Conservation (phyloP, 768 basidiomycete species). For the Melanogaster broomeanus region DNA sequence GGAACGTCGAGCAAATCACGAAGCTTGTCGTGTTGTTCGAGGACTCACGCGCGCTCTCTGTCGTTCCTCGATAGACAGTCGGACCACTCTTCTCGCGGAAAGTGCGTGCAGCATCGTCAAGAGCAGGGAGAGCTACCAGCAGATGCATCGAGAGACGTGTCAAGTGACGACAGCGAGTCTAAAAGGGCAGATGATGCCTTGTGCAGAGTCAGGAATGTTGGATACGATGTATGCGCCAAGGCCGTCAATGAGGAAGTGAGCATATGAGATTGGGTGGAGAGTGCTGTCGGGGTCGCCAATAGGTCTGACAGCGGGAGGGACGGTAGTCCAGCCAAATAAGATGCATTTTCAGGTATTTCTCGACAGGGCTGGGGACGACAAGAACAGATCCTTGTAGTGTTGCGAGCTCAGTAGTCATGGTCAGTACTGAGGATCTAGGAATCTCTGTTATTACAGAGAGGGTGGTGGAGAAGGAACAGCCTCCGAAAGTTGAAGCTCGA, state of each 20-base stretch:
- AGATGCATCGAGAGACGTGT: constrained; percentile 71
- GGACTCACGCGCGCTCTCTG: constrained; percentile 78
- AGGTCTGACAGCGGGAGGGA: constrained; percentile 67
- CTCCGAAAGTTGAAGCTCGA: no score
- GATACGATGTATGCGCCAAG: constrained; percentile 88
- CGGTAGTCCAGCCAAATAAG: constrained; percentile 68
- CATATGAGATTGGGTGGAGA: constrained; percentile 84
- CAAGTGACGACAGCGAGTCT: constrained; percentile 71
- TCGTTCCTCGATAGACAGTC: constrained; percentile 69
- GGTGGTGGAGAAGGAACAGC: background rate
- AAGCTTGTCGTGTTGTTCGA: constrained; percentile 93
- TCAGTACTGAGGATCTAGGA: no score
- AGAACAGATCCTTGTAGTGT: constrained; percentile 30
- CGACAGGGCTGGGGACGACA: constrained; percentile 11
- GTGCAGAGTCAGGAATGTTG: constrained; percentile 90
- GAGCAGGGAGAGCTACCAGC: constrained; percentile 68
- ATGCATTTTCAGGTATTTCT: constrained; percentile 28
- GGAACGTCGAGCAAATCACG: constrained; percentile 91
- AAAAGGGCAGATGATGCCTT: constrained; percentile 73
- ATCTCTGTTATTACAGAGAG: no score
- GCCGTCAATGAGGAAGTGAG: constrained; percentile 88
- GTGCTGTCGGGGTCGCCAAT: constrained; percentile 68
- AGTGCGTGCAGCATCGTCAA: constrained; percentile 69
- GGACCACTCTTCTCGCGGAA: constrained; percentile 75
- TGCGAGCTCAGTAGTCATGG: constrained; percentile 19